phyloP scores from a whole-genome alignment of 1,139 yeast species.

The Groenewaldozyma auringiensis region DNA sequence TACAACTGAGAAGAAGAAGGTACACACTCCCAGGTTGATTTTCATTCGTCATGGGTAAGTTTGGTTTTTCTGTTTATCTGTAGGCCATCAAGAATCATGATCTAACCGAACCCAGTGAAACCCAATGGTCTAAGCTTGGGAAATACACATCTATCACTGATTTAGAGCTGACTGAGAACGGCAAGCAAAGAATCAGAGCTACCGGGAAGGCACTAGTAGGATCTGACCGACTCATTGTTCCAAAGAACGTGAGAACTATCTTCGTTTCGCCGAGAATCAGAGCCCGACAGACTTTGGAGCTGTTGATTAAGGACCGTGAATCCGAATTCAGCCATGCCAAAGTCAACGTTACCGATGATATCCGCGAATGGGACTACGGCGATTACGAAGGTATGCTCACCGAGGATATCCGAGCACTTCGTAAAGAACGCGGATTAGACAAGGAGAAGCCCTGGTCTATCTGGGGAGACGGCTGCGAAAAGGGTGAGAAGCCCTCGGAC shows the following conservation, averaged over 20 bases:
- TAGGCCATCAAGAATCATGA: neutral
- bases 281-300: slow-evolving; percentile 64
- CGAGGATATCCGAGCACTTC: slow-evolving; percentile 50
- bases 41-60: slow-evolving; percentile 64
- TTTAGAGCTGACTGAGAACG: slow-evolving; percentile 65
- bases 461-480: slow-evolving; percentile 91
- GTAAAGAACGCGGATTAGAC: slow-evolving; percentile 55
- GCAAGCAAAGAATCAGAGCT: slow-evolving; percentile 63
- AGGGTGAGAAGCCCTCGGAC: slow-evolving; percentile 64
- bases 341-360: slow-evolving; percentile 42
- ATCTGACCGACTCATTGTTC: slow-evolving; percentile 51
- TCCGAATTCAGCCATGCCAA: slow-evolving; percentile 13
- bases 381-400: slow-evolving; percentile 84
- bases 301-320: slow-evolving; percentile 36
- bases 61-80: neutral
- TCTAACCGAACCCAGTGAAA: slow-evolving; percentile 44
- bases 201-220: slow-evolving; percentile 72
- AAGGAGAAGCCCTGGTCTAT: slow-evolving; percentile 56
- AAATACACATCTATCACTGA: slow-evolving; percentile 87
- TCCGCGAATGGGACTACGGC: slow-evolving; percentile 95
- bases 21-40: slow-evolving; percentile 59
- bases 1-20: too few relatives aligned
- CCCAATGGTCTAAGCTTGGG: slow-evolving; percentile 92
- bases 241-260: slow-evolving; percentile 52
- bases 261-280: slow-evolving; percentile 75